phyloP scores from a whole-genome alignment of 495 filamentous ascomycete species.

The Aspergillus sparsus region DNA sequence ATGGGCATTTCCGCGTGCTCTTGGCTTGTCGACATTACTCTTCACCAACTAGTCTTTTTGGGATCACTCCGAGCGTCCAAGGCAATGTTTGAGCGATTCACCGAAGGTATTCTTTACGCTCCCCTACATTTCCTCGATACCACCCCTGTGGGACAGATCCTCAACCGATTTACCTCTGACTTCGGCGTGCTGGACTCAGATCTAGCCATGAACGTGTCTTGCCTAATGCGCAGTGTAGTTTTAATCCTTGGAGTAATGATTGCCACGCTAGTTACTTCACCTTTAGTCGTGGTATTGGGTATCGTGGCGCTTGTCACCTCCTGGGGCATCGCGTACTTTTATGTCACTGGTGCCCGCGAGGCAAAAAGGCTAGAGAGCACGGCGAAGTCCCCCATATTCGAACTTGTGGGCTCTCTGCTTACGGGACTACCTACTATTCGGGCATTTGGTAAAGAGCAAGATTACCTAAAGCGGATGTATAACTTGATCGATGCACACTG shows the following conservation, averaged over 20 bases:
- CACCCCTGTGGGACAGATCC: constrained; percentile 71
- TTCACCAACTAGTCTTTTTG: constrained; percentile 58
- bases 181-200: constrained; percentile 70
- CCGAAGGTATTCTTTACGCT: constrained; percentile 64
- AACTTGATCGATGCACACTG: constrained; percentile 63
- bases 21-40: constrained; percentile 57
- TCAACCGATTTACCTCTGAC: constrained; percentile 81
- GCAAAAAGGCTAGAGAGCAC: constrained; percentile 74
- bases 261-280: constrained; percentile 36
- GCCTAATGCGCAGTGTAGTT: constrained; percentile 49
- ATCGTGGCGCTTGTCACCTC: constrained; percentile 3
- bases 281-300: constrained; percentile 32
- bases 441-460: constrained; percentile 63
- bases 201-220: constrained; percentile 60
- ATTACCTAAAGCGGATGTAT: constrained; percentile 68
- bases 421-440: constrained; percentile 75
- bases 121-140: constrained; percentile 81
- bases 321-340: constrained; percentile 52
- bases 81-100: constrained; percentile 63
- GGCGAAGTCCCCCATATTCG: constrained; percentile 74
- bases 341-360: constrained; percentile 70
- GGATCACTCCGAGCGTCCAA: constrained; percentile 60
- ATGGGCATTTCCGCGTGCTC: constrained; percentile 57
- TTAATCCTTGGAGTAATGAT: constrained; percentile 36
- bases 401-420: constrained; percentile 70